A percentile compares a stretch with the other conserved stretches of the same genome.
phyloP scores from a whole-genome alignment of 352 stramenopile genomes.

The Phytophthora sojae region DNA sequence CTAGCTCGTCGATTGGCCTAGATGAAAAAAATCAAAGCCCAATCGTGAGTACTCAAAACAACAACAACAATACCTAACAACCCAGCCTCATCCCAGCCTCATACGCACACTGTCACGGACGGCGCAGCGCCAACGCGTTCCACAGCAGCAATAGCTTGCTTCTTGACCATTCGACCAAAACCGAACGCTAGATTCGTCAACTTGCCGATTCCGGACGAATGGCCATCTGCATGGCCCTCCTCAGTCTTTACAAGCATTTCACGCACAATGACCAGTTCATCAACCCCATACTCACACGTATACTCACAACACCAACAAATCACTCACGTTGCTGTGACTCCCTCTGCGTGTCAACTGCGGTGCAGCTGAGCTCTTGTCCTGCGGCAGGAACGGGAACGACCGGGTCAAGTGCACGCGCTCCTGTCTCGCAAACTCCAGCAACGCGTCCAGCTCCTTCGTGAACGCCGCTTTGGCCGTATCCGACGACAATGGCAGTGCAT shows the following conservation, averaged over 20 bases:
- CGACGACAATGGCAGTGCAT: constrained; percentile 59
- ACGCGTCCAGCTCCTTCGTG: constrained; percentile 57
- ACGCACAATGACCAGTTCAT: not conserved
- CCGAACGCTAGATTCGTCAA: constrained; percentile 83
- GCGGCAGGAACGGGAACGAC: constrained; percentile 69
- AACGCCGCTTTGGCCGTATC: constrained; percentile 59
- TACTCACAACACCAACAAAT: not conserved
- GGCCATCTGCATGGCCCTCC: constrained; percentile 17
- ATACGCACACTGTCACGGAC: constrained; percentile 56
- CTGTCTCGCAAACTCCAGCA: constrained; percentile 56
- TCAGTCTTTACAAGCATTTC: constrained; percentile 17
- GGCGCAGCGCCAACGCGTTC: constrained; percentile 76
- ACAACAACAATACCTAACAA: not conserved
- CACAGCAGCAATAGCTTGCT: constrained; percentile 83
- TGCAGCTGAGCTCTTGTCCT: constrained; percentile 24
- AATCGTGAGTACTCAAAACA: not conserved
- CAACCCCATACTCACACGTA: not conserved
- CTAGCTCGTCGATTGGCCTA: constrained; percentile 65
- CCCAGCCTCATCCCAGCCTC: not conserved
- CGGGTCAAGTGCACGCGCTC: constrained; percentile 61
- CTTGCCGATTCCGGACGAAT: constrained; percentile 60
- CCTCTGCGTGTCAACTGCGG: constrained; percentile 21
- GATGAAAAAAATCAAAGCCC: not conserved
- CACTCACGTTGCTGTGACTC: constrained; percentile 26
- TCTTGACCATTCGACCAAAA: constrained; percentile 88